Evolutionary conservation across 2,329 filamentous ascomycete species (phyloP).

Genomic region (Diaporthe amygdali): DNA sequence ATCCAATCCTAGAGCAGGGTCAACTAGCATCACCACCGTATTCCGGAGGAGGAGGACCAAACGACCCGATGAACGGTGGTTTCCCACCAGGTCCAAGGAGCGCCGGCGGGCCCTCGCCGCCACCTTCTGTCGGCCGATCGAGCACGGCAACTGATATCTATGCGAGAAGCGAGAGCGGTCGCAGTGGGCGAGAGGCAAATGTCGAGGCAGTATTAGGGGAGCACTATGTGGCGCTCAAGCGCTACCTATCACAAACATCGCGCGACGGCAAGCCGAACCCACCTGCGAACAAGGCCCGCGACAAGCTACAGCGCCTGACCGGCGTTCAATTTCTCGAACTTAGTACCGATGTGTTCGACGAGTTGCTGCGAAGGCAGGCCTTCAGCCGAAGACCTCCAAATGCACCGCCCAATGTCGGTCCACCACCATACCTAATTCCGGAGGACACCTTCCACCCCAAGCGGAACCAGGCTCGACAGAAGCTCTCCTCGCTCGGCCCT

Average conservation of each 20-base stretch:
- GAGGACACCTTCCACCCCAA: conserved; percentile 93
- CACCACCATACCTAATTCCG: conserved; percentile 80
- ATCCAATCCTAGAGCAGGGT: conserved; percentile 44
- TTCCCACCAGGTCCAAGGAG: conserved; percentile 62
- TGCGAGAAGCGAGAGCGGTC: conserved; percentile 69
- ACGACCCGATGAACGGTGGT: conserved; percentile 64
- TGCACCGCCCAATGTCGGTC: conserved; percentile 52
- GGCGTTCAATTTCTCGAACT: conserved; percentile 95
- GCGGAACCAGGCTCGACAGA: conserved; percentile 95
- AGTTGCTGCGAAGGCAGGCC: conserved; percentile 85
- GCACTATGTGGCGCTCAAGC: conserved; percentile 81
- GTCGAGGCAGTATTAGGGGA: conserved; percentile 70
- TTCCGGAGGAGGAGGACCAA: conserved; percentile 68
- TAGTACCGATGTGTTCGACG: conserved; percentile 97
- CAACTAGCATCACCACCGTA: conserved; percentile 73
- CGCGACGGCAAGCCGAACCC: conserved; percentile 77
- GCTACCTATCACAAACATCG: conserved; percentile 72
- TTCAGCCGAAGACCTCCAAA: conserved; percentile 60
- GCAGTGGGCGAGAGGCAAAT: conserved; percentile 64
- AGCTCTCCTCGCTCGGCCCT: conserved; percentile 86
- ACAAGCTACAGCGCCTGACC: conserved; percentile 90
- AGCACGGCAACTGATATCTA: conserved; percentile 79
- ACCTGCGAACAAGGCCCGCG: conserved; percentile 86
- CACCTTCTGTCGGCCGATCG: conserved; percentile 84
- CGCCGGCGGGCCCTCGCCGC: conserved; percentile 76